phyloP scores from a whole-genome alignment of 164 flowering plant genomes.

The Santalum album region DNA sequence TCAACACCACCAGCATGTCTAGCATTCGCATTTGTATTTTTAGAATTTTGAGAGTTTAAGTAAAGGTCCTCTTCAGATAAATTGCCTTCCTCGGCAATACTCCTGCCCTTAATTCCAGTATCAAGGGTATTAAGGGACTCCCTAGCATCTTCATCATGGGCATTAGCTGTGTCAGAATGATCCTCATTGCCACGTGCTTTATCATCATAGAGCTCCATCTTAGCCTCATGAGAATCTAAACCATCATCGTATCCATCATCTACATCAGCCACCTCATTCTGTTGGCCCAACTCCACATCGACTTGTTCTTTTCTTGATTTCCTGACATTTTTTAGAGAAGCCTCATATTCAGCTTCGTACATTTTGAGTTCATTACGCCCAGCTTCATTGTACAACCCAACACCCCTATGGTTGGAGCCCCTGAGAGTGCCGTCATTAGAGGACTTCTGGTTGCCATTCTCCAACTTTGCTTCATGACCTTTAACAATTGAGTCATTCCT shows the following conservation, averaged over 20 bases:
- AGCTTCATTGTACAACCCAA: conserved; percentile 86
- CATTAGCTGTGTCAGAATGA: conserved; percentile 12
- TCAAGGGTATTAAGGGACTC: conserved; percentile 17
- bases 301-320: conserved; percentile 16
- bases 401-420: conserved; percentile 19
- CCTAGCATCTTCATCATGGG: conserved; percentile 14
- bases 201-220: conserved; percentile 35
- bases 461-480: conserved; percentile 11
- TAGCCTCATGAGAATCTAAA: conserved; percentile 54
- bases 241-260: conserved; percentile 85
- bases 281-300: conserved; percentile 16
- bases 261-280: conserved; percentile 31
- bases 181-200: conserved; percentile 19
- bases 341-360: conserved; percentile 88
- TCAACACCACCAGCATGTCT: conserved; percentile 16
- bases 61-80: conserved; percentile 18
- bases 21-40: conserved; percentile 14
- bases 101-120: conserved; percentile 15
- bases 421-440: conserved; percentile 12
- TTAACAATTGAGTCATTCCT: conserved; percentile 20
- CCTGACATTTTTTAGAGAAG: conserved; percentile 48
- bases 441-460: conserved; percentile 11
- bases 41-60: conserved; percentile 15
- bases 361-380: conserved; percentile 79
- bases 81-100: conserved; percentile 11